These are phyloP conservation scores for Dactylellina haptotyla DNA, from an alignment of 2,329 filamentous ascomycete genomes.

Conservation along the genomic window DNA sequence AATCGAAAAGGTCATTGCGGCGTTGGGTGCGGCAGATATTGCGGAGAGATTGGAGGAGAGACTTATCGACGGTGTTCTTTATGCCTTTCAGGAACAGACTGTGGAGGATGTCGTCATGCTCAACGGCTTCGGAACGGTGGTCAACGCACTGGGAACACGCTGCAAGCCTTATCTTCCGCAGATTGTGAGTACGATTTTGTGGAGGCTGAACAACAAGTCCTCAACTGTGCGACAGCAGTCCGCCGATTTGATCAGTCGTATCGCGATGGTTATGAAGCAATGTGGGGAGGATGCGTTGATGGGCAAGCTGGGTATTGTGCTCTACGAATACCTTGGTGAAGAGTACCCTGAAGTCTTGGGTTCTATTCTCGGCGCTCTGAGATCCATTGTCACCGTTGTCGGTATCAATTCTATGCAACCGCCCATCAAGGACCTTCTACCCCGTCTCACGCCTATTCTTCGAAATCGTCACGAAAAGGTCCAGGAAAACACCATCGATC, in stretches of 20 bases:
- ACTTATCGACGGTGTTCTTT: conserved; percentile 91
- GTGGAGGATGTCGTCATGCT: conserved; percentile 95
- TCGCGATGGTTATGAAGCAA: conserved; percentile 99
- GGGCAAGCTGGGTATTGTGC: conserved; percentile 90
- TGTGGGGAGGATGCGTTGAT: conserved; percentile 95
- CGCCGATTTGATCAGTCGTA: conserved; percentile 93
- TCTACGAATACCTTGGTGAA: conserved; percentile 98
- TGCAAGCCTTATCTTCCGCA: conserved; percentile 97
- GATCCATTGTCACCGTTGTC: conserved; percentile 96
- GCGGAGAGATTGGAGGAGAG: conserved; percentile 91
- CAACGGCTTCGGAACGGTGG: conserved; percentile 96
- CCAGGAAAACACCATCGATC: conserved; percentile 97
- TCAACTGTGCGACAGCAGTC: conserved; percentile 96
- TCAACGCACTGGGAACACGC: conserved; percentile 90
- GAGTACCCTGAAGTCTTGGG: conserved; percentile 98
- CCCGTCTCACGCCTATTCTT: conserved; percentile 94
- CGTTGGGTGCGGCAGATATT: conserved; percentile 91
- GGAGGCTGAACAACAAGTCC: conserved; percentile 97
- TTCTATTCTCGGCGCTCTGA: conserved; percentile 91
- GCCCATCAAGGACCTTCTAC: conserved; percentile 93
- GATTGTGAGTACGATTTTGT: conserved; percentile 95
- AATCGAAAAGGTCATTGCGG: conserved; percentile 93
- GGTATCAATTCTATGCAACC: conserved; percentile 99
- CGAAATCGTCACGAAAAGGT: conserved; percentile 99
- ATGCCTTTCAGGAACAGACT: conserved; percentile 97